Evolutionary conservation across 345 rosid genomes (phyloP).

Genomic region (Tarenaya hassleriana): DNA sequence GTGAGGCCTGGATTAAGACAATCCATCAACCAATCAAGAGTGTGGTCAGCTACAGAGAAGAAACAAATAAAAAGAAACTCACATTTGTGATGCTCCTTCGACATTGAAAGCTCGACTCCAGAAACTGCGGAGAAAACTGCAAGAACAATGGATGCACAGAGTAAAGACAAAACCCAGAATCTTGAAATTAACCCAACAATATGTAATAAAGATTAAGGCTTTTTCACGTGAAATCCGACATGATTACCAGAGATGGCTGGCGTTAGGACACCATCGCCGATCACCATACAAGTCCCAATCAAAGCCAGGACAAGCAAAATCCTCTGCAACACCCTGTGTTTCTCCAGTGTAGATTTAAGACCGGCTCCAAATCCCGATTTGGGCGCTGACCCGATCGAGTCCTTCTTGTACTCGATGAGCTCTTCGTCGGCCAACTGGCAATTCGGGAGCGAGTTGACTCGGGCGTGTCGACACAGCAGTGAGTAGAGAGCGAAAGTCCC

Average conservation of each 20-base stretch:
- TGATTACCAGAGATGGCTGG: constrained; percentile 76
- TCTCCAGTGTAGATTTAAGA: constrained; percentile 62
- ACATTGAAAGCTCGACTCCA: constrained; percentile 71
- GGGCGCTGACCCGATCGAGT: constrained; percentile 19
- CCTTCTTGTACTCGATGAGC: constrained; percentile 53
- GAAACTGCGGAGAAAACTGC: constrained; percentile 92
- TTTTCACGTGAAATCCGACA: constrained; percentile 2
- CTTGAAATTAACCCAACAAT: too few species aligned
- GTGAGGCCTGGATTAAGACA: not conserved
- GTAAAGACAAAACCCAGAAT: constrained; percentile 3
- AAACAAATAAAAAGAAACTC: constrained; percentile 22
- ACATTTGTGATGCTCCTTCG: constrained; percentile 77
- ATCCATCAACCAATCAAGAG: not conserved
- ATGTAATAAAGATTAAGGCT: too few species aligned
- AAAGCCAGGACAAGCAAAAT: constrained; percentile 67
- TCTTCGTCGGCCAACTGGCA: constrained; percentile 84
- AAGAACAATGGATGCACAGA: constrained; percentile 15
- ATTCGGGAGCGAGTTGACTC: constrained; percentile 67
- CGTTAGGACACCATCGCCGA: constrained; percentile 90
- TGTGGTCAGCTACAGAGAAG: not conserved
- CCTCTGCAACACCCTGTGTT: constrained; percentile 52
- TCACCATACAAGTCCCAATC: constrained; percentile 91
- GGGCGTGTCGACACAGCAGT: constrained; percentile 66
- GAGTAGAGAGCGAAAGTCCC: constrained; percentile 87
- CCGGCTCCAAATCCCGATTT: constrained; percentile 43